Base-by-base conservation (phyloP, 495 filamentous ascomycete genomes). In the Aspergillus nanangensis region DNA sequence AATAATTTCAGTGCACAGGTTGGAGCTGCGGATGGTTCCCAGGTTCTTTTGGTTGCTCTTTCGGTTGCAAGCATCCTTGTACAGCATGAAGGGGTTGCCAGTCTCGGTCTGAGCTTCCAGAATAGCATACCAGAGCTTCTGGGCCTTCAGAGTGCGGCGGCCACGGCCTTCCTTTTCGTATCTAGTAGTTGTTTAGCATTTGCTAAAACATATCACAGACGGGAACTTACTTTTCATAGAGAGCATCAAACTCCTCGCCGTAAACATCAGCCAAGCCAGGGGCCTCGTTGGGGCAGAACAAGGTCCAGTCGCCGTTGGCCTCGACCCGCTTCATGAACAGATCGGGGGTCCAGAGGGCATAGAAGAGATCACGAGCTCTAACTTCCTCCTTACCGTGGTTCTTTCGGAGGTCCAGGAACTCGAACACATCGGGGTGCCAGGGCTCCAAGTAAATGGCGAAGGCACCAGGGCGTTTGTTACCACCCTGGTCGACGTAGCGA, bases 21-120 rank as follows among this genome's bases (percentile, higher is more conserved):
- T 98, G 56, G 93, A 98, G 78, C 88, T 96, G 61, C 87, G 89
- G 57, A 98, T 97, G 36, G 90, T 95, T 36, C 93, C 93, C 23
- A 98, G 78, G 63, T 98, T 98, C 84, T 97, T 95, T 70, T 98
- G 93, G 80, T 98, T 98, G 77, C 90, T 96, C 82, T 98, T 98
- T 57, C 82, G 80, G 77, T 98, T 98, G 78, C 88, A 92, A 53
- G 86, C 81, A 68, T 98, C 93, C 76, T 98, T 98, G 84, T 98
- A 98, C 44, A 96, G 82, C 87, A 98, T 97, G 76, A 94, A 98
- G 36, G 93, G 93, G 71, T 95, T 96, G 47, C 93, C 93, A 32
- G 93, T 98, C 81, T 98, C 93, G 23, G 90, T 96, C 74, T 98
- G 93, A 46, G 94, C 85, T 69, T 98, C 93, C 32, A 98, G 80